phyloP scores from a whole-genome alignment of 345 rosid species.

The Luvunga scandens region DNA sequence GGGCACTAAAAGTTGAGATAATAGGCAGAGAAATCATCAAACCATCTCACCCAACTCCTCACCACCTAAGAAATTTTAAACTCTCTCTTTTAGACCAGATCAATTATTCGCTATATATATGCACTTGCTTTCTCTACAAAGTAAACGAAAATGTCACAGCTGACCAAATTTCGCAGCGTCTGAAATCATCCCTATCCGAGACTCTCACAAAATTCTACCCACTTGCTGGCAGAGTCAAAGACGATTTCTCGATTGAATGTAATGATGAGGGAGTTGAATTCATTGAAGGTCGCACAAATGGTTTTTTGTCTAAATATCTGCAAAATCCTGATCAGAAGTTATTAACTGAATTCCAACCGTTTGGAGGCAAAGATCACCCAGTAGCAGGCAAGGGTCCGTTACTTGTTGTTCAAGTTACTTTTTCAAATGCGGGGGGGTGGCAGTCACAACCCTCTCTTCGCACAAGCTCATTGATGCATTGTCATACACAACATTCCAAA shows the following conservation, averaged over 20 bases:
- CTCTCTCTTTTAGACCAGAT: too few relatives aligned
- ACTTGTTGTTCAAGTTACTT: background rate
- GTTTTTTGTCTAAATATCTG: constrained; percentile 9
- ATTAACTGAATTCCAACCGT: constrained; percentile 16
- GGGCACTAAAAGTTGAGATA: too few relatives aligned
- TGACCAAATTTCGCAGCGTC: too few relatives aligned
- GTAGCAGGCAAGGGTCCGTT: background rate
- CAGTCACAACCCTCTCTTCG: background rate
- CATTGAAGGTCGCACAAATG: constrained; percentile 20
- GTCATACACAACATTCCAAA: background rate
- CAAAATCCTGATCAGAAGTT: constrained; percentile 5
- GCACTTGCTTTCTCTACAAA: too few relatives aligned
- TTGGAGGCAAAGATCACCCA: background rate
- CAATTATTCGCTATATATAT: too few relatives aligned
- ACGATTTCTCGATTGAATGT: constrained; percentile 2
- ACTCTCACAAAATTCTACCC: too few relatives aligned
- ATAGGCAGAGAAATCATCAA: too few relatives aligned
- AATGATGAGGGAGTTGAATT: constrained; percentile 18
- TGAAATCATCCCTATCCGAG: too few relatives aligned
- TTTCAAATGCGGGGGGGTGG: background rate
- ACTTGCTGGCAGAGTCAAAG: constrained; percentile 15
- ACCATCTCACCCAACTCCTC: too few relatives aligned
- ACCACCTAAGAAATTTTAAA: too few relatives aligned
- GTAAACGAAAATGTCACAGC: background rate
- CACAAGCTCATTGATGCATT: background rate